Base-by-base conservation (phyloP, 768 basidiomycete genomes). In the Hericium erinaceus region DNA sequence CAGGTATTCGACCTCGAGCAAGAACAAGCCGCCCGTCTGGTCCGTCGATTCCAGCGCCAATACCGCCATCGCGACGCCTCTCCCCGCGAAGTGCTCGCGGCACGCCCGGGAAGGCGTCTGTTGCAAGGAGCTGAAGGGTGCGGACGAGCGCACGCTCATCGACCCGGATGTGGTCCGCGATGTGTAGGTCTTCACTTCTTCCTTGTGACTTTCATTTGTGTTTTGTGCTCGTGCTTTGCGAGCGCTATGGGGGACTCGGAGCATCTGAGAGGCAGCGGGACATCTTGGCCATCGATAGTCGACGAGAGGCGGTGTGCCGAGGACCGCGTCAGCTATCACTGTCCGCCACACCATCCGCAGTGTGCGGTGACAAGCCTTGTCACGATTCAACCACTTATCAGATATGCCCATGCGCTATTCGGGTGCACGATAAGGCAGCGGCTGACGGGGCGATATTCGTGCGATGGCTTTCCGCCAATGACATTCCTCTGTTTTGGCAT, bases 131-230 rank as follows among this genome's bases (percentile, higher is more conserved):
- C 81, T 95, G 58, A 91, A 83, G 66, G 81, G 75, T 53, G 80
- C 85, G 12, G 89, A 92, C 51, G 85, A 92, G 58, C 80, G 92
- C 24, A 86, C 81, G 0, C 79, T 97, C 39, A 74, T 95, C 39
- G 82, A 95, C 67, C 93, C 94, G 0, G 92, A 95, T 61, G 73
- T 95, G 50, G 80, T 95, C 18, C 84, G 92, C 8, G 92, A 95
- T 61, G 82, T 92, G 91, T 92, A 66, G 68, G 88, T 73, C 3
- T 62, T 15, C 22, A 16, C 38, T 54, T 41, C 41, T 28, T 16
- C 16, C 50, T 7, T 39, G 28, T 49, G 41, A 26, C 13, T 11
- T 22, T 50, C 15, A 16, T 46, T 5, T 33, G 18, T 26, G 0
- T 54, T 58, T 48, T 8, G 33, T 33, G 33, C 33, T n/a, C 33